phyloP scores from a whole-genome alignment of 768 basidiomycete species.

The Leccinum uliginosum region DNA sequence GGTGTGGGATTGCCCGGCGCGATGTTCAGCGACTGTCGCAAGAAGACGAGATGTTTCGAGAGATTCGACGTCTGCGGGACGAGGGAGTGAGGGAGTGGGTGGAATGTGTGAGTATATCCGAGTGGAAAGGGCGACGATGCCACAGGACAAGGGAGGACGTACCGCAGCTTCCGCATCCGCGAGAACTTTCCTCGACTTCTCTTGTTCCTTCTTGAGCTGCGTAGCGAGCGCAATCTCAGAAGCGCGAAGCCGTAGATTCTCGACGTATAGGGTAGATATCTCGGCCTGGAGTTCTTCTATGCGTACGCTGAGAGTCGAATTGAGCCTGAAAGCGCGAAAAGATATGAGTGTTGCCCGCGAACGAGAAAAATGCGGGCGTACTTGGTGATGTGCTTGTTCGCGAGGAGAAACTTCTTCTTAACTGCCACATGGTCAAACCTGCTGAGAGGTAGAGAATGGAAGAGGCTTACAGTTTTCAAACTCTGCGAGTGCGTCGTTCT shows the following conservation, averaged over 20 bases:
- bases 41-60: constrained; percentile 58
- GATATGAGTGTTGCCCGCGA: constrained; percentile 7
- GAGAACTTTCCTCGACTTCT: constrained; percentile 69
- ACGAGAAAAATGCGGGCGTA: constrained; percentile 31
- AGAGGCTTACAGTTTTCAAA: constrained; percentile 73
- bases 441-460: not conserved
- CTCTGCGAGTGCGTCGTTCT: constrained; percentile 77
- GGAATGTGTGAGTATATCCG: not conserved
- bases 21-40: constrained; percentile 61
- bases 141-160: constrained; percentile 29
- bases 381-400: constrained; percentile 92
- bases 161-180: constrained; percentile 74
- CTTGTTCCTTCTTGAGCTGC: constrained; percentile 77
- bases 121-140: not conserved
- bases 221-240: constrained; percentile 73
- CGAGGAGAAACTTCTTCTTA: constrained; percentile 89
- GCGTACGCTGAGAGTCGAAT: constrained; percentile 78
- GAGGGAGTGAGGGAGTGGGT: not conserved
- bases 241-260: constrained; percentile 77
- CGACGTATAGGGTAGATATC: constrained; percentile 75
- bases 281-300: constrained; percentile 83
- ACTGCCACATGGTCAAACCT: constrained; percentile 45
- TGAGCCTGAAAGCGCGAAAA: constrained; percentile 48
- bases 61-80: constrained; percentile 48
- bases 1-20: constrained; percentile 33